Evolutionary conservation across 2,329 filamentous ascomycete species (phyloP).

Genomic region (Botrytis aclada): DNA sequence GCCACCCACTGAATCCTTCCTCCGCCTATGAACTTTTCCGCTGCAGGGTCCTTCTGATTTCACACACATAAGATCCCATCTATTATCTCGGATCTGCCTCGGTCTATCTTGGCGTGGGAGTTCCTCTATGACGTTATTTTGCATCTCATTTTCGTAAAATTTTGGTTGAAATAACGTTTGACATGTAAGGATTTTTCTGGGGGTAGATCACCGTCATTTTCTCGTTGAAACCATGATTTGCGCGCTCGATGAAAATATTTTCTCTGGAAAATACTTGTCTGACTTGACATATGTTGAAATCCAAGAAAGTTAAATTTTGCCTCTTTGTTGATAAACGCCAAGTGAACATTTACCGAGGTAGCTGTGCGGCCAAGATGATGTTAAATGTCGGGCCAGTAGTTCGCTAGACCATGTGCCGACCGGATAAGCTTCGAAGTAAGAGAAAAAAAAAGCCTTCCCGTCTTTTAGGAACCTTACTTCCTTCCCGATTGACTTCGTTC

Average conservation of each 20-base stretch:
- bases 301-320: neutral
- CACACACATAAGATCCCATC: constrained; percentile 8
- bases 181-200: constrained; percentile 4
- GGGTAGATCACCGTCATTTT: constrained; percentile 4
- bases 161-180: neutral
- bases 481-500: neutral
- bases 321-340: neutral
- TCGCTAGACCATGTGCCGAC: neutral
- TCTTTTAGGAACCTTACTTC: neutral
- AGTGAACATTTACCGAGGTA: neutral
- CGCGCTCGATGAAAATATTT: neutral
- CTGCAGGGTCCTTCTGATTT: constrained; percentile 16
- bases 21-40: constrained; percentile 18
- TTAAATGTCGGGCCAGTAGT: neutral
- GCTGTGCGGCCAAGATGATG: neutral
- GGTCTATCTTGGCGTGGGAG: constrained; percentile 12
- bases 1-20: constrained; percentile 8
- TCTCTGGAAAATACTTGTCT: neutral
- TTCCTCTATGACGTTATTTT: constrained; percentile 12
- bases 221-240: constrained; percentile 1
- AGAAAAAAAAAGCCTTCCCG: neutral
- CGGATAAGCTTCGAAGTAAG: neutral
- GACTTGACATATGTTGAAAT: constrained; percentile 4
- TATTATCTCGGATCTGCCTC: constrained; percentile 16
- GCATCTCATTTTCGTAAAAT: constrained; percentile 1